Evolutionary conservation across 345 rosid genomes (phyloP).

Genomic region (Eucalyptus erythrocorys): DNA sequence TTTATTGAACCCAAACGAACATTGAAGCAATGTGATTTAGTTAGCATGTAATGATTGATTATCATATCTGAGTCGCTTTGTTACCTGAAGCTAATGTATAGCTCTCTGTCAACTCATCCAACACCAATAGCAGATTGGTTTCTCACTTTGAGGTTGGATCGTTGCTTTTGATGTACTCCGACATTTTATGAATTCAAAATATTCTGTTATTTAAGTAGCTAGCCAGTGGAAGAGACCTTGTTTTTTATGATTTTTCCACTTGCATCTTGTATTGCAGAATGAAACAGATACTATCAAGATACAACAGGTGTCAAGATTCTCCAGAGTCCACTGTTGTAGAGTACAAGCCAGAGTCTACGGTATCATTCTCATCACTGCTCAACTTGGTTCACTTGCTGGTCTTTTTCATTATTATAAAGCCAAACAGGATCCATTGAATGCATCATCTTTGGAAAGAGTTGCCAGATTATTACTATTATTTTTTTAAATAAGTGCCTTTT

Average conservation of each 20-base stretch:
- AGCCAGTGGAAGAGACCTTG: neutral
- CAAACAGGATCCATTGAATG: neutral
- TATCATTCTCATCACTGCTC: neutral
- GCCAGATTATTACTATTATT: neutral
- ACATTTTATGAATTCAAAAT: neutral
- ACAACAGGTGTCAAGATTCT: constrained; percentile 36
- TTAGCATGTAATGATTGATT: neutral
- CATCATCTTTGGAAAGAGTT: neutral
- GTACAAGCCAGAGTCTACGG: constrained; percentile 22
- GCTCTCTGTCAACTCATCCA: neutral
- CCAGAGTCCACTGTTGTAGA: constrained; percentile 29
- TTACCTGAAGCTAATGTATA: neutral
- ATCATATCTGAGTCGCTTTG: neutral
- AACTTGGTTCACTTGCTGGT: neutral
- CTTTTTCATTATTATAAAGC: neutral
- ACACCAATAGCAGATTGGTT: neutral
- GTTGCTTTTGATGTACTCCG: neutral
- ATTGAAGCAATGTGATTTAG: neutral
- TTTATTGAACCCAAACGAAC: neutral
- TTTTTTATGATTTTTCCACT: neutral
- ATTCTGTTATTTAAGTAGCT: neutral
- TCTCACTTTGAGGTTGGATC: neutral
- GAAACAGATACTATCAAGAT: constrained; percentile 69
- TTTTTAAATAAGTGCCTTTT: neutral
- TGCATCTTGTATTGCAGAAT: constrained; percentile 27